Conservation (phyloP, 2,329 filamentous ascomycete genomes). For the Lasiodiplodia citricola region DNA sequence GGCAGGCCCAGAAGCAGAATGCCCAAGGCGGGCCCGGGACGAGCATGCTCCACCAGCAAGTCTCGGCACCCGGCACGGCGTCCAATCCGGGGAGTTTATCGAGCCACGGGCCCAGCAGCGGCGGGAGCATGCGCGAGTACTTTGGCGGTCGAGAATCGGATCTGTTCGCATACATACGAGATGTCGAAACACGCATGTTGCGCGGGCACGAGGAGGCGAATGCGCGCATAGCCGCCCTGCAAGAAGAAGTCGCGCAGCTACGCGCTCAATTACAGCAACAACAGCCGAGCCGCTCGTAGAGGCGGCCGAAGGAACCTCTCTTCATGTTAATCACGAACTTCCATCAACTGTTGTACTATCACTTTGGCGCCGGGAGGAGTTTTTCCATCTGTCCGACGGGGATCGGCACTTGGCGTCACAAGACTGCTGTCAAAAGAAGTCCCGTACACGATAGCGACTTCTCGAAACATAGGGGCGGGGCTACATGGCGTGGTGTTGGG, state of each 20-base stretch:
- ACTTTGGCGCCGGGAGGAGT: constrained; percentile 26
- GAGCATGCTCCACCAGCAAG: constrained; percentile 49
- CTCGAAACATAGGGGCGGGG: constrained; percentile 12
- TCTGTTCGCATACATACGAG: constrained; percentile 75
- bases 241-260: constrained; percentile 48
- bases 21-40: constrained; percentile 35
- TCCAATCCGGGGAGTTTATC: constrained; percentile 54
- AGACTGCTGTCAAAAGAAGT: constrained; percentile 29
- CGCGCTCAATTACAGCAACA: constrained; percentile 25
- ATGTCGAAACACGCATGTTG: constrained; percentile 63
- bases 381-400: constrained; percentile 23
- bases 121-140: constrained; percentile 69
- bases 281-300: constrained; percentile 23
- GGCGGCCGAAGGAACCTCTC: constrained; percentile 11
- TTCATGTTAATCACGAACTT: constrained; percentile 26
- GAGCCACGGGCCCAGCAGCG: constrained; percentile 61
- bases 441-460: constrained; percentile 39
- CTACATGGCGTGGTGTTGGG: constrained; percentile 20
- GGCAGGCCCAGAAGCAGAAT: constrained; percentile 33
- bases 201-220: constrained; percentile 56
- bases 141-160: constrained; percentile 60
- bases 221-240: constrained; percentile 49
- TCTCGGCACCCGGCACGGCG: constrained; percentile 42
- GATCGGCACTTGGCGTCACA: constrained; percentile 26
- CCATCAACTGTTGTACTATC: constrained; percentile 29